These are phyloP conservation scores for Debaryomyces hansenii DNA, from an alignment of 805 yeast genomes.

Conservation along the genomic window DNA sequence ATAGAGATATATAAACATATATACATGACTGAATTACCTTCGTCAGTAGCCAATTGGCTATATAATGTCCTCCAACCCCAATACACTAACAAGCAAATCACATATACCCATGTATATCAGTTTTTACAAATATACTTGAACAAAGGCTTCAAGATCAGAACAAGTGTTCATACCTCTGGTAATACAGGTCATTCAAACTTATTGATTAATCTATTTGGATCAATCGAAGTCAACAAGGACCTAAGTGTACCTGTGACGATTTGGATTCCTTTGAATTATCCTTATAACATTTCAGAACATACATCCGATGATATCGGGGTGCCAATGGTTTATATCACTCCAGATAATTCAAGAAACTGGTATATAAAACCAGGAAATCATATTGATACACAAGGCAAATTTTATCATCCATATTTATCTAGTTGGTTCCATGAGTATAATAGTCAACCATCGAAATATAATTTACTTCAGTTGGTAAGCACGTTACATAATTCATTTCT, in stretches of 20 bases:
- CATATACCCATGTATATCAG: conserved; percentile 63
- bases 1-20: too few species aligned
- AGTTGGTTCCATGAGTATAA: conserved; percentile 46
- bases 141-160: conserved; percentile 58
- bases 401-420: conserved; percentile 69
- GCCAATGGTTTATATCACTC: conserved; percentile 67
- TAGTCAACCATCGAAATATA: conserved; percentile 13
- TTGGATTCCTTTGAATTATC: conserved; percentile 79
- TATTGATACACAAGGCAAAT: conserved; percentile 68
- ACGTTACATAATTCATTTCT: conserved; percentile 36
- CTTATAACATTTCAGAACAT: conserved; percentile 28
- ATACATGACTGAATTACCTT: conserved; percentile 25
- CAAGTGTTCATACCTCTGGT: conserved; percentile 52
- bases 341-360: conserved; percentile 44
- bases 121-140: conserved; percentile 49
- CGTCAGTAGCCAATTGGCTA: conserved; percentile 40
- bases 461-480: conserved; percentile 30
- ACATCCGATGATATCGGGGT: conserved; percentile 31
- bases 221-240: conserved; percentile 34
- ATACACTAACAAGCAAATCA: conserved; percentile 55
- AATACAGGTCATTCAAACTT: conserved; percentile 60
- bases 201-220: conserved; percentile 65
- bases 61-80: conserved; percentile 46
- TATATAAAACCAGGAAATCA: conserved; percentile 57
- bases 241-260: conserved; percentile 53